A percentile compares a stretch with the other conserved stretches of the same genome.
phyloP scores from a whole-genome alignment of 768 basidiomycete species.

The Naganishia vaughanmartiniae region DNA sequence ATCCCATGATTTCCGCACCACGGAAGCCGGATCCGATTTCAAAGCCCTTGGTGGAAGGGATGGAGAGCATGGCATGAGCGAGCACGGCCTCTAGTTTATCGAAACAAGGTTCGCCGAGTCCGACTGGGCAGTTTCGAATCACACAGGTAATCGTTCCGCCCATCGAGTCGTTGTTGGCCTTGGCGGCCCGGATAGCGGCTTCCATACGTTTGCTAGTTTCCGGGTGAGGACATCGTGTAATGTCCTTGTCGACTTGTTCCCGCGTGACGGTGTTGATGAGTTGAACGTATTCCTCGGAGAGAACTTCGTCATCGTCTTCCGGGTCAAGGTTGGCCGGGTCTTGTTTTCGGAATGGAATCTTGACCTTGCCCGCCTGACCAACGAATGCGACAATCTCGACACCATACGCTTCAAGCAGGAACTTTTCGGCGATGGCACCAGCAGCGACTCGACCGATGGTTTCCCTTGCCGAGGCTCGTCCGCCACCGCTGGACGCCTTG shows the following conservation, averaged over 20 bases:
- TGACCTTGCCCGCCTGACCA: conserved; percentile 88
- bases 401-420: conserved; percentile 78
- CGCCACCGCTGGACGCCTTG: conserved; percentile 96
- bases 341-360: conserved; percentile 60
- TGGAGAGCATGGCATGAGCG: conserved; percentile 96
- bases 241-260: conserved; percentile 79
- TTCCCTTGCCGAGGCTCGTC: conserved; percentile 89
- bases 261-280: conserved; percentile 77
- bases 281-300: conserved; percentile 71
- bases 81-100: conserved; percentile 97
- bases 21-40: conserved; percentile 96
- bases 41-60: conserved; percentile 97
- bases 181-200: conserved; percentile 88
- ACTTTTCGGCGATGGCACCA: conserved; percentile 95
- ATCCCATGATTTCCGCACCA: conserved; percentile 89
- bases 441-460: conserved; percentile 99
- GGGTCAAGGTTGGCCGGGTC: conserved; percentile 52
- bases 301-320: conserved; percentile 70
- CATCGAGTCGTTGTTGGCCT: conserved; percentile 85
- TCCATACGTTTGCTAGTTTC: conserved; percentile 89
- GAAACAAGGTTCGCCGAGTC: conserved; percentile 94
- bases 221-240: conserved; percentile 83
- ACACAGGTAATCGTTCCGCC: conserved; percentile 98
- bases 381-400: conserved; percentile 97
- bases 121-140: conserved; percentile 81